Percentiles rank a stretch among this genome's conserved stretches.
Evolutionary conservation across 1,284 basidiomycete genomes (phyloP).

Genomic region (Pseudozyma sp.): DNA sequence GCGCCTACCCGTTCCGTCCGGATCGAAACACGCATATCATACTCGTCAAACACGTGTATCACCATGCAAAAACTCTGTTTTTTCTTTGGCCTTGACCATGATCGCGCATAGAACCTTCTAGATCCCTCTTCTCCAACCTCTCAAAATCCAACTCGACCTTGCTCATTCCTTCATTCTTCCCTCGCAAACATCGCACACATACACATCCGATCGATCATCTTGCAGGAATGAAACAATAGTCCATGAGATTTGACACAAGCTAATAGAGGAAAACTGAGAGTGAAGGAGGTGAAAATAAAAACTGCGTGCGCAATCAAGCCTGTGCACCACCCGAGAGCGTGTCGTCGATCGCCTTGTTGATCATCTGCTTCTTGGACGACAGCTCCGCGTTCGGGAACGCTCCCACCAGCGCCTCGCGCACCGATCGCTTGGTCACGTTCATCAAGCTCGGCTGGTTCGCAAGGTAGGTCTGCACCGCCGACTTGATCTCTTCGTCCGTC

Average conservation of each 20-base stretch:
- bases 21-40: no score
- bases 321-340: slow-evolving; percentile 60
- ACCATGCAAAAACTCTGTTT: not conserved
- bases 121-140: not conserved
- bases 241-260: no score
- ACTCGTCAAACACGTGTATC: not conserved
- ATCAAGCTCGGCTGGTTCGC: slow-evolving; percentile 66
- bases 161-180: no score
- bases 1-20: no score
- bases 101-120: slow-evolving; percentile 28
- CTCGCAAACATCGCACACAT: no score
- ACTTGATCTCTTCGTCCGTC: slow-evolving; percentile 60
- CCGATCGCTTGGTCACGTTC: slow-evolving; percentile 65
- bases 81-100: no score
- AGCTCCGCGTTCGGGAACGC: slow-evolving; percentile 67
- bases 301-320: slow-evolving; percentile 1
- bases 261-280: no score
- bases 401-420: slow-evolving; percentile 61
- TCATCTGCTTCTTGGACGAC: slow-evolving; percentile 50
- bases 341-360: slow-evolving; percentile 66
- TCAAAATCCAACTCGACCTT: not conserved
- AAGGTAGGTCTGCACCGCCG: slow-evolving; percentile 58
- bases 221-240: no score
- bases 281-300: not conserved
- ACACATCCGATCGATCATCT: no score